These are phyloP conservation scores for Priceomyces medius DNA, from an alignment of 805 yeast species.

Conservation along the genomic window DNA sequence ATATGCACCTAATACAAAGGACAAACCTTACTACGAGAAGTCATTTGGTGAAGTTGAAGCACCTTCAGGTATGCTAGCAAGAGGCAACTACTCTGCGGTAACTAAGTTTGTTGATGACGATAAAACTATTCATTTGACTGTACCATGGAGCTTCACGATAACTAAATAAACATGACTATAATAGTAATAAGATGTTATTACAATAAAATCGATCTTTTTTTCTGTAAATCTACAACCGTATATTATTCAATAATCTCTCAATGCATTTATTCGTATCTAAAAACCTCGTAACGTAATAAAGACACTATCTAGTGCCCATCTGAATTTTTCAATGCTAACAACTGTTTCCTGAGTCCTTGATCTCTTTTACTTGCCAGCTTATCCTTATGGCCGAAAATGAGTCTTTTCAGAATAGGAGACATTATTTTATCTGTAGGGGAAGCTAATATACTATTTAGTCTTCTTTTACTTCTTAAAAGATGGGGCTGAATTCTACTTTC, in stretches of 20 bases:
- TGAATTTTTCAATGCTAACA: neutral
- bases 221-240: neutral
- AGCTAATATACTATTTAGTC: neutral
- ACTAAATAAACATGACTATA: conserved; percentile 47
- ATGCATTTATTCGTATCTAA: neutral
- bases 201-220: neutral
- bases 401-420: conserved; percentile 7
- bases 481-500: neutral
- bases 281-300: neutral
- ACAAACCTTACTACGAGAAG: conserved; percentile 72
- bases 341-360: neutral
- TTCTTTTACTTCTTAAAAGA: neutral
- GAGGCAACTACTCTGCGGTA: conserved; percentile 80
- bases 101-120: conserved; percentile 89
- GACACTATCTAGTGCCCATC: neutral
- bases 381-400: conserved; percentile 12
- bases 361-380: conserved; percentile 4
- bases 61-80: conserved; percentile 83
- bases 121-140: conserved; percentile 63
- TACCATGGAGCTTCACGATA: conserved; percentile 86
- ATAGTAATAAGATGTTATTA: neutral
- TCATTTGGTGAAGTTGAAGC: conserved; percentile 68
- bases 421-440: conserved; percentile 6
- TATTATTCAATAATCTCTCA: no score
- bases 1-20: conserved; percentile 83